Evolutionary conservation across 805 yeast species (phyloP).

Genomic region (Saccharomyces paradoxus): DNA sequence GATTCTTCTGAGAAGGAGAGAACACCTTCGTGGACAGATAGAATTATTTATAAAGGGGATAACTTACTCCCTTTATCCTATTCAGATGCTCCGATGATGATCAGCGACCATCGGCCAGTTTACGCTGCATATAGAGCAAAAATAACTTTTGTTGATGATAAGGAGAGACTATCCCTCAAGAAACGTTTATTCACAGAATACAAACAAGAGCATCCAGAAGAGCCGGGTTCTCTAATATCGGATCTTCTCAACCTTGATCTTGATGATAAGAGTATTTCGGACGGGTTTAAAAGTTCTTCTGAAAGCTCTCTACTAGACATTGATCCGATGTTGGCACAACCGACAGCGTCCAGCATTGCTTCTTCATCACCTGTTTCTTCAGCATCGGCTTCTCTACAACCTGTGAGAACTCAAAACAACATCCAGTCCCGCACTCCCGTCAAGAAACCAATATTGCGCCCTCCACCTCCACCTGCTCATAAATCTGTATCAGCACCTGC

Average conservation of each 20-base stretch:
- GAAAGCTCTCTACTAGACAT: conserved; percentile 9
- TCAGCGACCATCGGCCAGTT: conserved; percentile 92
- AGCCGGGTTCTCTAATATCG: conserved; percentile 13
- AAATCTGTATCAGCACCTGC: conserved; percentile 2
- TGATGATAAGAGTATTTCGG: conserved; percentile 4
- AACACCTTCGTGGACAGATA: conserved; percentile 94
- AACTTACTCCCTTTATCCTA: conserved; percentile 58
- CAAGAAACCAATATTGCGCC: conserved; percentile 9
- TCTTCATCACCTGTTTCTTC: conserved; percentile 1
- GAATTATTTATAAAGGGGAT: conserved; percentile 62
- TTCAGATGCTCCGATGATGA: conserved; percentile 50
- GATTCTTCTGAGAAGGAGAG: conserved; percentile 90
- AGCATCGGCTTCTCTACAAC: conserved; percentile 6
- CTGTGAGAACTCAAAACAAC: conserved; percentile 1
- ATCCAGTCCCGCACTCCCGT: background rate
- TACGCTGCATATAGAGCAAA: conserved; percentile 64
- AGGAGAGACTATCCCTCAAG: conserved; percentile 44
- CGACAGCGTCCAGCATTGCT: conserved; percentile 2
- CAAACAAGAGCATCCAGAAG: conserved; percentile 33
- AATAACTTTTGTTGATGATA: conserved; percentile 64
- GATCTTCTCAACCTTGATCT: conserved; percentile 14
- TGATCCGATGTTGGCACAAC: background rate
- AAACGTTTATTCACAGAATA: conserved; percentile 53
- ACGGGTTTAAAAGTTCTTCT: background rate
- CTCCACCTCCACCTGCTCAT: conserved; percentile 18